phyloP scores from a whole-genome alignment of 176 grass and related monocot genomes.

The Ampelocalamus luodianensis region DNA sequence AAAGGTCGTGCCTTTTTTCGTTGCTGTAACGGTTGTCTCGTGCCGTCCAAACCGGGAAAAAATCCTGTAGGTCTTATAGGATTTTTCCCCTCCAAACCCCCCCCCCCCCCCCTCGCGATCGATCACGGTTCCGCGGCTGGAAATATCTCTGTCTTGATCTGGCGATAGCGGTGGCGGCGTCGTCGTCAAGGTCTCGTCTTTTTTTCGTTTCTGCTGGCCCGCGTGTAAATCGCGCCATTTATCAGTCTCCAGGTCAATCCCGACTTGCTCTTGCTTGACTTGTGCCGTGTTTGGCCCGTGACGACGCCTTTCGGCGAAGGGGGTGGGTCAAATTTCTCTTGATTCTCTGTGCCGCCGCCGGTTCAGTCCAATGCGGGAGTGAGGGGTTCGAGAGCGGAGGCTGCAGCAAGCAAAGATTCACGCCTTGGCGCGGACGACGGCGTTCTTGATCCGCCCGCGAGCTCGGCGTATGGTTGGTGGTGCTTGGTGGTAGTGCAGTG shows the following conservation, averaged over 20 bases:
- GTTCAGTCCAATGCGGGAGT: constrained; percentile 42
- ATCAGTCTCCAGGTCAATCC: constrained; percentile 53
- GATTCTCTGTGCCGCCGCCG: constrained; percentile 11
- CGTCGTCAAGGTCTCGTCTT: constrained; percentile 8
- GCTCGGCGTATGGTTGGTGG: constrained; percentile 31
- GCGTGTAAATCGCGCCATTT: constrained; percentile 42
- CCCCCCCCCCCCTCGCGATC: background rate
- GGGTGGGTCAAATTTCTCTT: background rate
- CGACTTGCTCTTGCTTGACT: constrained; percentile 38
- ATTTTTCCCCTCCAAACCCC: no score
- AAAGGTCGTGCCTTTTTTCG: background rate
- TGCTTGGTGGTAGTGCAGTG: background rate
- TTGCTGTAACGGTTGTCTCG: constrained; percentile 31
- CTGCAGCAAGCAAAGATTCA: background rate
- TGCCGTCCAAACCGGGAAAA: constrained; percentile 22
- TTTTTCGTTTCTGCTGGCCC: background rate
- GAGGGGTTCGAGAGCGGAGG: background rate
- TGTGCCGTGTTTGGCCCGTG: constrained; percentile 49
- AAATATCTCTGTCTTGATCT: constrained; percentile 31
- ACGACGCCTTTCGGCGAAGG: constrained; percentile 32
- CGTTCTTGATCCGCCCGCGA: background rate
- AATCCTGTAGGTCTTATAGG: no score
- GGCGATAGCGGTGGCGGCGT: background rate
- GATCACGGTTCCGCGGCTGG: constrained; percentile 40
- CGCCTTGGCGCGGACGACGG: background rate